phyloP scores from a whole-genome alignment of 495 filamentous ascomycete genomes.

The Trypethelium eluteriae region DNA sequence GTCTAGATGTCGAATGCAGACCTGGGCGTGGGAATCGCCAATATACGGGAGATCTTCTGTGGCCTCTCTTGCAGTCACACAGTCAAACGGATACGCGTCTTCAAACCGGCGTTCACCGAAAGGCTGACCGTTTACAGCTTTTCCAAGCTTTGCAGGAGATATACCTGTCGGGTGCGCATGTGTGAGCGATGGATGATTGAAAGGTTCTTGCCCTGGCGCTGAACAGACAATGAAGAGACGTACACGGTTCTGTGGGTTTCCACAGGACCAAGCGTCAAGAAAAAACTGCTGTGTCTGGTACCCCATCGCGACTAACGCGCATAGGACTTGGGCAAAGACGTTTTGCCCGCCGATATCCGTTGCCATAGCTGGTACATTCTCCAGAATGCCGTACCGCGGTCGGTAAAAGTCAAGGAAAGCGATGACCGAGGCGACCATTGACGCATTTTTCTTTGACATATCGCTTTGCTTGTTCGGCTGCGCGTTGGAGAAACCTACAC shows the following conservation, averaged over 20 bases:
- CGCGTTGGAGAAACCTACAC: constrained; percentile 59
- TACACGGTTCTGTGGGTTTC: constrained; percentile 52
- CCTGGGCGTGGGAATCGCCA: constrained; percentile 45
- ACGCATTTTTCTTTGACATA: constrained; percentile 53
- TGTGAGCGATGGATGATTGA: constrained; percentile 48
- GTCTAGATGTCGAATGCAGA: constrained; percentile 55
- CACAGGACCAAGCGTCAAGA: constrained; percentile 61
- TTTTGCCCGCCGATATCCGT: constrained; percentile 41
- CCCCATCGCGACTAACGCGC: constrained; percentile 60
- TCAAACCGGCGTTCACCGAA: constrained; percentile 47
- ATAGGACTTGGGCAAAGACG: constrained; percentile 59
- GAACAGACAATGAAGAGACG: constrained; percentile 60
- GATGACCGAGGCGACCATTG: constrained; percentile 63
- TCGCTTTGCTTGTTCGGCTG: constrained; percentile 46
- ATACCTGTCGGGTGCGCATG: constrained; percentile 44
- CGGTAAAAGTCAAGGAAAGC: constrained; percentile 65
- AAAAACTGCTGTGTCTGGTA: constrained; percentile 60
- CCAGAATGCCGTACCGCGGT: constrained; percentile 62
- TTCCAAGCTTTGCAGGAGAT: constrained; percentile 42
- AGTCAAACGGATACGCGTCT: constrained; percentile 50
- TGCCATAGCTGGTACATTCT: constrained; percentile 63
- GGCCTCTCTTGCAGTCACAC: constrained; percentile 42
- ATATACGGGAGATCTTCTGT: constrained; percentile 54
- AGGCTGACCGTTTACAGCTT: constrained; percentile 50
- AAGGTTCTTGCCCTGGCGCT: constrained; percentile 51